Percentiles rank a stretch among this genome's conserved stretches.
phyloP scores from a whole-genome alignment of 208 protist genomes.

The Trypanosoma avium region DNA sequence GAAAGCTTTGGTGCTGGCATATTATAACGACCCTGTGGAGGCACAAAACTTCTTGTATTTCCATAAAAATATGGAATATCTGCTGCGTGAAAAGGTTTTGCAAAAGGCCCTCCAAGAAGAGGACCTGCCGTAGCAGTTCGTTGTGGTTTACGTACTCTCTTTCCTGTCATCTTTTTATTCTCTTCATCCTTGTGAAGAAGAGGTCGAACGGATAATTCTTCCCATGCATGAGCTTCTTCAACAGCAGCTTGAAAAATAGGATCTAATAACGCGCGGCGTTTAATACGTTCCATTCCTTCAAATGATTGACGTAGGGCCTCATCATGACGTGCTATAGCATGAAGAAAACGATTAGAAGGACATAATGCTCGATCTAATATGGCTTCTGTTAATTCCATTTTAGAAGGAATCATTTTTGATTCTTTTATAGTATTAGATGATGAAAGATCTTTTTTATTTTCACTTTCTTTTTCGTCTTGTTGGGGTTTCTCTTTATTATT shows the following conservation, averaged over 20 bases:
- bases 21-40: conserved; percentile 65
- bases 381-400: conserved; percentile 28
- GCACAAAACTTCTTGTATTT: conserved; percentile 52
- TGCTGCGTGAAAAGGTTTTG: conserved; percentile 41
- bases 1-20: conserved; percentile 55
- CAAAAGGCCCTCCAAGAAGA: conserved; percentile 26
- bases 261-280: conserved; percentile 67
- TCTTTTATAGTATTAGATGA: neutral
- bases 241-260: conserved; percentile 74
- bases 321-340: conserved; percentile 50
- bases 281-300: conserved; percentile 69
- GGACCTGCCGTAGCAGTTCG: conserved; percentile 2
- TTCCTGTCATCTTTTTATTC: neutral
- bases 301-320: conserved; percentile 38
- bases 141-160: conserved; percentile 9
- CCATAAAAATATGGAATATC: conserved; percentile 82
- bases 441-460: neutral
- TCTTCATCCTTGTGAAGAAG: conserved; percentile 27
- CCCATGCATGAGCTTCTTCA: conserved; percentile 45
- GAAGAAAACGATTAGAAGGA: conserved; percentile 71
- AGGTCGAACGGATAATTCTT: conserved; percentile 41
- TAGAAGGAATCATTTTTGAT: neutral
- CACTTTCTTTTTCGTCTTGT: neutral
- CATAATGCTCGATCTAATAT: conserved; percentile 58
- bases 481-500: neutral